Conservation (phyloP, 2,329 filamentous ascomycete species). For the Aspergillus pseudotamarii region DNA sequence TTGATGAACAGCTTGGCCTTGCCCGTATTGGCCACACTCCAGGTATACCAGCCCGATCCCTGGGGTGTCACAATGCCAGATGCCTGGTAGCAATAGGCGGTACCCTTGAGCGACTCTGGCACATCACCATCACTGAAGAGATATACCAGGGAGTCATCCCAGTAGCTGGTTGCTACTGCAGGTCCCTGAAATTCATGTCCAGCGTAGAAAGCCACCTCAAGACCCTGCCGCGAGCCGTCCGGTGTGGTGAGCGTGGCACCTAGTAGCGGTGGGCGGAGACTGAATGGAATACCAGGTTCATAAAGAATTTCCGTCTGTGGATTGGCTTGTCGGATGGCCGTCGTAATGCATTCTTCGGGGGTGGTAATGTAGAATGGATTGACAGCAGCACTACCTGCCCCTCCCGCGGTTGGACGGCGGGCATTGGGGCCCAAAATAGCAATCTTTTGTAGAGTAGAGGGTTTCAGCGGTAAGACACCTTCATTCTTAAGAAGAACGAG, state of each 20-base stretch:
- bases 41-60: slow-evolving; percentile 6
- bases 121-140: slow-evolving; percentile 11
- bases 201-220: neutral
- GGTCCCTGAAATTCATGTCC: neutral
- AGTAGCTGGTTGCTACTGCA: neutral
- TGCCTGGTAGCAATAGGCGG: slow-evolving; percentile 7
- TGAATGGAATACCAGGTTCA: neutral
- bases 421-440: slow-evolving; percentile 13
- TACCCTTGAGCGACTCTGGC: neutral
- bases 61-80: slow-evolving; percentile 4
- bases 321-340: neutral
- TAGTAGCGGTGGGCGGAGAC: neutral
- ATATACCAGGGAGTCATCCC: slow-evolving; percentile 8
- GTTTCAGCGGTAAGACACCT: slow-evolving; percentile 1
- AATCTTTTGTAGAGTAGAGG: neutral
- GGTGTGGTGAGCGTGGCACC: neutral
- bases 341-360: slow-evolving; percentile 4
- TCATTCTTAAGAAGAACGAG: slow-evolving; percentile 13
- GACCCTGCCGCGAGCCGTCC: neutral
- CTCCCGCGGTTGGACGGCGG: slow-evolving; percentile 3
- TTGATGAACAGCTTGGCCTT: slow-evolving; percentile 1
- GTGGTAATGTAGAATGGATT: slow-evolving; percentile 11
- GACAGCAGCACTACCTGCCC: slow-evolving; percentile 10
- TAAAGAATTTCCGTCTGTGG: neutral
- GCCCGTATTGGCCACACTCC: slow-evolving; percentile 6